A percentile compares a stretch with the other conserved stretches of the same genome.
Conservation (phyloP, 1,139 yeast species). For the Blastobotrys aristatus region DNA sequence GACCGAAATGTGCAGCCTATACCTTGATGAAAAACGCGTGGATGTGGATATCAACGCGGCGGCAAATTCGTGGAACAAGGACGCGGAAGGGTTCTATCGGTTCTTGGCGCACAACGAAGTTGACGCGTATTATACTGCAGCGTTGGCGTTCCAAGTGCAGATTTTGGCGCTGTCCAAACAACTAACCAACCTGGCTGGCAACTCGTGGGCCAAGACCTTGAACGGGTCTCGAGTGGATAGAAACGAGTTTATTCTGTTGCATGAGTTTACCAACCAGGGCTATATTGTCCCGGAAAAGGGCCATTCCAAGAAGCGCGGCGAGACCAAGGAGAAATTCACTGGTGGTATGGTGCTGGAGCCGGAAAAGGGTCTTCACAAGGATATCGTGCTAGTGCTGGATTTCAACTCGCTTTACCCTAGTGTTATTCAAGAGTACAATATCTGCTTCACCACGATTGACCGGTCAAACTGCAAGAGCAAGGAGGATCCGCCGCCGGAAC, state of each 20-base stretch:
- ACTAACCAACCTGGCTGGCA: slow-evolving; percentile 90
- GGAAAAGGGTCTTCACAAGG: slow-evolving; percentile 88
- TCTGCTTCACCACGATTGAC: slow-evolving; percentile 93
- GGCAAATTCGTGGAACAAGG: slow-evolving; percentile 49
- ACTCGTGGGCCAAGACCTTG: slow-evolving; percentile 93
- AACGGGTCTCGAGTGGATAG: slow-evolving; percentile 97
- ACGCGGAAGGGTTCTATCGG: slow-evolving; percentile 60
- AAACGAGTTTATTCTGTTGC: slow-evolving; percentile 87
- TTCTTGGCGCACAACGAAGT: slow-evolving; percentile 65
- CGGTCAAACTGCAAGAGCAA: slow-evolving; percentile 48
- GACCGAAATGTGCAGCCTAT: slow-evolving; percentile 84
- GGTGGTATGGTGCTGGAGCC: slow-evolving; percentile 99
- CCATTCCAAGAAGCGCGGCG: slow-evolving; percentile 29
- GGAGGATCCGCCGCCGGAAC: slow-evolving; percentile 64
- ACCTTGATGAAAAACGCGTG: slow-evolving; percentile 53
- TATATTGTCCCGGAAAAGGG: slow-evolving; percentile 83
- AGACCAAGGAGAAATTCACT: slow-evolving; percentile 58
- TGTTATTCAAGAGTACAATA: slow-evolving; percentile 93
- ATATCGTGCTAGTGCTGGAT: slow-evolving; percentile 90
- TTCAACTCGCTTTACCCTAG: slow-evolving; percentile 97
- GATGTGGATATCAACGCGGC: slow-evolving; percentile 72
- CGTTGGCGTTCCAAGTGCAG: slow-evolving; percentile 77
- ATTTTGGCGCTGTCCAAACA: slow-evolving; percentile 86
- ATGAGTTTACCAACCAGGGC: slow-evolving; percentile 78
- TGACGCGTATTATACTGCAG: slow-evolving; percentile 62